Percentiles rank a stretch among this genome's conserved stretches.
These are phyloP conservation scores for Puya raimondii DNA, from an alignment of 176 grass and related monocot genomes.

Conservation along the genomic window DNA sequence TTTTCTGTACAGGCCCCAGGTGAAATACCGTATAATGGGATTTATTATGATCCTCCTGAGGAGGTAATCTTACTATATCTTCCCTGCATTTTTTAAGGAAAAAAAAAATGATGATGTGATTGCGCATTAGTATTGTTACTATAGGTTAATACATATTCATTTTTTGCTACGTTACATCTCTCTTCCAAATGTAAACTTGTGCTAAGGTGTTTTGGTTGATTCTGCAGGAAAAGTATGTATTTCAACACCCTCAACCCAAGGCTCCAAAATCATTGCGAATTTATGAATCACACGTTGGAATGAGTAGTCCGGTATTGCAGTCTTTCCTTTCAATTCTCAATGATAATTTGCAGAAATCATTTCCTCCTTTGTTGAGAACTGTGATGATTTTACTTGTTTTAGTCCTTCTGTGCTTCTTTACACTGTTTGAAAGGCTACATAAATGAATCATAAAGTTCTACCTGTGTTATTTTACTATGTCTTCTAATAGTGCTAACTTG, in stretches of 20 bases:
- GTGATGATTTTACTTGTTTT: neutral
- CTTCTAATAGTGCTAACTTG: too few species aligned
- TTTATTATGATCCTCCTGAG: constrained; percentile 93
- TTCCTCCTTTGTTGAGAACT: neutral
- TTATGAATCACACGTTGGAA: constrained; percentile 98
- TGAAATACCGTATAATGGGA: constrained; percentile 86
- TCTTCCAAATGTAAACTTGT: constrained; percentile 1
- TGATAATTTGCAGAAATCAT: neutral
- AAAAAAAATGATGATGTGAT: neutral
- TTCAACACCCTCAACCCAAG: constrained; percentile 86
- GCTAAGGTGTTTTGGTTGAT: constrained; percentile 21
- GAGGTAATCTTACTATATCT: constrained; percentile 34
- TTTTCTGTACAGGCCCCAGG: constrained; percentile 73
- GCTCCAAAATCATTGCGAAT: constrained; percentile 84
- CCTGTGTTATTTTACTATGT: neutral
- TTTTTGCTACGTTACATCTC: neutral
- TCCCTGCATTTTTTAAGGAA: neutral
- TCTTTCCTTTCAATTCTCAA: constrained; percentile 20
- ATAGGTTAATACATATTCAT: neutral
- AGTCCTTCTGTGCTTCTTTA: neutral
- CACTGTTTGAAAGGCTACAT: neutral
- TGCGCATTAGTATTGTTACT: neutral
- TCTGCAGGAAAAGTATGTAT: constrained; percentile 86
- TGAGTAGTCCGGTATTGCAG: constrained; percentile 79
- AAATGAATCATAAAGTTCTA: neutral